phyloP scores from a whole-genome alignment of 2,329 filamentous ascomycete species.

The Clonostachys rosea region DNA sequence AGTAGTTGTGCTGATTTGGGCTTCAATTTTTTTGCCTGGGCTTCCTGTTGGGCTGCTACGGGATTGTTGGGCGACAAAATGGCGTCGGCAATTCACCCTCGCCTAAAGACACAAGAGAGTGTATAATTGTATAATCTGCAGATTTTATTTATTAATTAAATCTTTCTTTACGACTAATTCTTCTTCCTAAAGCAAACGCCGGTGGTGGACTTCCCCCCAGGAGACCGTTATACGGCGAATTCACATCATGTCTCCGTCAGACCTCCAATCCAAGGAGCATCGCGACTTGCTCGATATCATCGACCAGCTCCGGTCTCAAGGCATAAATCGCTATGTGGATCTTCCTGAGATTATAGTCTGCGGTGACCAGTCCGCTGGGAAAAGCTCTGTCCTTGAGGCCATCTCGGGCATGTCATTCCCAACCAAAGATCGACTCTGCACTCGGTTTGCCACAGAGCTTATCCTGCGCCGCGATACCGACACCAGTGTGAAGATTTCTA shows the following conservation, averaged over 20 bases:
- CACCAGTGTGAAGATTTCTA: slow-evolving; percentile 24
- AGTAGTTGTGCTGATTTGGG: too few species aligned
- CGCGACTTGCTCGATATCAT: slow-evolving; percentile 30
- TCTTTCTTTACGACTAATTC: too few species aligned
- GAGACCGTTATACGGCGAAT: too few species aligned
- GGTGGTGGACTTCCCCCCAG: too few species aligned
- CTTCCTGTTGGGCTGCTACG: too few species aligned
- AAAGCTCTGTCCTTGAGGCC: slow-evolving; percentile 61
- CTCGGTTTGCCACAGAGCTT: slow-evolving; percentile 59
- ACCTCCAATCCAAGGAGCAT: slow-evolving; percentile 15
- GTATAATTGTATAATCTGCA: too few species aligned
- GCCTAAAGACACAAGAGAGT: too few species aligned
- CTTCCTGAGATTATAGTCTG: slow-evolving; percentile 45
- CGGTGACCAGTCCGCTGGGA: slow-evolving; percentile 41
- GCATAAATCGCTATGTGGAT: slow-evolving; percentile 28
- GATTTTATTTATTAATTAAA: too few species aligned
- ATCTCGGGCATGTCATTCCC: slow-evolving; percentile 60
- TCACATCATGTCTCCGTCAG: background rate
- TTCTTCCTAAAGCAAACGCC: too few species aligned
- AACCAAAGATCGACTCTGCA: slow-evolving; percentile 52
- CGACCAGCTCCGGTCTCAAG: slow-evolving; percentile 27
- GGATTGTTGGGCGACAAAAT: too few species aligned
- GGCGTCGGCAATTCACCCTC: too few species aligned
- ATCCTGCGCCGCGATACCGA: slow-evolving; percentile 40
- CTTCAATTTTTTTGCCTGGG: too few species aligned